Conservation (phyloP, 768 basidiomycete species). For the Russula vinacea region DNA sequence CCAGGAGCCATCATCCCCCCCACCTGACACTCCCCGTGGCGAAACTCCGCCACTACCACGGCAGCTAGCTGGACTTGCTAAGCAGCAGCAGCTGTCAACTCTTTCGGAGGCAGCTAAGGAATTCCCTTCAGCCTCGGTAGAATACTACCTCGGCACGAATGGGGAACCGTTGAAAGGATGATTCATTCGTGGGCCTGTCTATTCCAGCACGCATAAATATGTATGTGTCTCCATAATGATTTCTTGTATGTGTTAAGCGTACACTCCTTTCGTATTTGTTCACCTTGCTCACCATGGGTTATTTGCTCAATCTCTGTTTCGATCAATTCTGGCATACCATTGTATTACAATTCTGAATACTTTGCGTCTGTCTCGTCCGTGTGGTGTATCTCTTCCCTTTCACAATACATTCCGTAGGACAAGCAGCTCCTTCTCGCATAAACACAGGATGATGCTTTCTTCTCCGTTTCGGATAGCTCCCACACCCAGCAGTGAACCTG, state of each 20-base stretch:
- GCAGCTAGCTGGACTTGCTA: slow-evolving; percentile 43
- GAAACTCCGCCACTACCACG: slow-evolving; percentile 50
- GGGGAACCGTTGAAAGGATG: slow-evolving; percentile 54
- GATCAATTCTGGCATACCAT: slow-evolving; percentile 28
- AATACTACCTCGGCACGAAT: slow-evolving; percentile 63
- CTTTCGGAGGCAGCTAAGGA: slow-evolving; percentile 54
- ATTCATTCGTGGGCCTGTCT: slow-evolving; percentile 8
- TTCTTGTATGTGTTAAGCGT: slow-evolving; percentile 27
- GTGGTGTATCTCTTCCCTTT: slow-evolving; percentile 28
- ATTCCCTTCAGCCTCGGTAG: slow-evolving; percentile 51
- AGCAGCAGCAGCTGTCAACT: slow-evolving; percentile 48
- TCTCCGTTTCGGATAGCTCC: slow-evolving; percentile 44
- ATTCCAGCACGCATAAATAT: slow-evolving; percentile 23
- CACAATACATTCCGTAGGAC: slow-evolving; percentile 45
- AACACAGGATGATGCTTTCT: slow-evolving; percentile 52
- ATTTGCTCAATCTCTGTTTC: slow-evolving; percentile 26
- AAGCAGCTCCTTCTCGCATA: slow-evolving; percentile 76
- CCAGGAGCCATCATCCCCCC: slow-evolving; percentile 37
- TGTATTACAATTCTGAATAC: slow-evolving; percentile 30
- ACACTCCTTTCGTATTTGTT: slow-evolving; percentile 27
- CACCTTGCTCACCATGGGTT: slow-evolving; percentile 24
- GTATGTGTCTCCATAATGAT: slow-evolving; percentile 29
- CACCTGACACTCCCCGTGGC: slow-evolving; percentile 37
- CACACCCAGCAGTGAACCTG: slow-evolving; percentile 78
- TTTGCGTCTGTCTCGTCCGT: slow-evolving; percentile 24